Conservation (phyloP, 371 early-diverging fungal species). For the Mortierella sp. region DNA sequence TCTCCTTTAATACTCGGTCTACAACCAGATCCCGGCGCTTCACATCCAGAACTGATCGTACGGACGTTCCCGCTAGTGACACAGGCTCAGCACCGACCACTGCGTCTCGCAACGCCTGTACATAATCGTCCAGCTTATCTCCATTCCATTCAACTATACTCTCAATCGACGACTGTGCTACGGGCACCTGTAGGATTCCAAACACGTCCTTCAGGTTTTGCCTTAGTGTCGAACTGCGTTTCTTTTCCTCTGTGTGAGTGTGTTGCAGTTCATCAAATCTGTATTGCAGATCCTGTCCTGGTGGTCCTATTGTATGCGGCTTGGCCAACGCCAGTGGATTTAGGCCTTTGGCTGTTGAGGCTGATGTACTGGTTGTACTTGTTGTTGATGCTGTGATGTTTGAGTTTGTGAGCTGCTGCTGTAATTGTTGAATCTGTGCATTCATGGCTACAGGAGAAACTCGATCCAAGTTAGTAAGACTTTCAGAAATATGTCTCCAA, state of each 20-base stretch:
- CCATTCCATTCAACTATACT: slow-evolving; percentile 20
- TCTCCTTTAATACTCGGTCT: slow-evolving; percentile 41
- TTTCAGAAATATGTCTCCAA: no score
- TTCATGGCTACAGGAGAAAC: slow-evolving; percentile 9
- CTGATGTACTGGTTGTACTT: background rate
- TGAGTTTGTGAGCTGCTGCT: slow-evolving; percentile 22
- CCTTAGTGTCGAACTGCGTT: slow-evolving; percentile 28
- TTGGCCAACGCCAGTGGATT: background rate
- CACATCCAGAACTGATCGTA: slow-evolving; percentile 19
- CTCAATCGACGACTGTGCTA: background rate
- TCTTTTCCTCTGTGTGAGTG: slow-evolving; percentile 32
- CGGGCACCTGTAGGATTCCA: slow-evolving; percentile 37
- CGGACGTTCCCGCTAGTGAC: background rate
- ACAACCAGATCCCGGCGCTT: slow-evolving; percentile 34
- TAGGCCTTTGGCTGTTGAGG: background rate
- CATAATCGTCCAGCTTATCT: slow-evolving; percentile 43
- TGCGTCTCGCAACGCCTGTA: slow-evolving; percentile 39
- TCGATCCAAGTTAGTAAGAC: background rate
- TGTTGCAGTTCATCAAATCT: slow-evolving; percentile 40
- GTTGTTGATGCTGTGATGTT: slow-evolving; percentile 1
- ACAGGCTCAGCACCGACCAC: slow-evolving; percentile 24
- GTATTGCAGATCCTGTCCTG: slow-evolving; percentile 40
- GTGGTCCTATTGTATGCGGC: slow-evolving; percentile 16
- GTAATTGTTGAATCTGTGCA: slow-evolving; percentile 22
- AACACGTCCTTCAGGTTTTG: slow-evolving; percentile 41